Evolutionary conservation across 306 rosid genomes (phyloP).

Genomic region (Fragaria vesca): DNA sequence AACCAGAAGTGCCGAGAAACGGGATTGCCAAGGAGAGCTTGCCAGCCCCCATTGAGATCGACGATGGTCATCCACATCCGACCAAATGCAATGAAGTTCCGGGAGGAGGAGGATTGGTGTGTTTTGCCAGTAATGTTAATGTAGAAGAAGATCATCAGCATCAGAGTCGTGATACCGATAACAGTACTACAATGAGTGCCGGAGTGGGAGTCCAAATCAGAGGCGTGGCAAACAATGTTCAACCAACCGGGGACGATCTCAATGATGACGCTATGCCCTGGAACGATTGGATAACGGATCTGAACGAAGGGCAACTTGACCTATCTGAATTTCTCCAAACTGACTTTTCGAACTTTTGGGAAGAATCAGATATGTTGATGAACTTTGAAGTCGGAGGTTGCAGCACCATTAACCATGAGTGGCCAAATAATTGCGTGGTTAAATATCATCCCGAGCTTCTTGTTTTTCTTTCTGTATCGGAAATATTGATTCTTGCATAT

Average conservation of each 20-base stretch:
- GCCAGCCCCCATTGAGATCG: background rate
- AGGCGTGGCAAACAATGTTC: background rate
- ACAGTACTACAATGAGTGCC: background rate
- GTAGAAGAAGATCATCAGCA: background rate
- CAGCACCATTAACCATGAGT: background rate
- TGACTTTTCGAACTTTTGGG: slow-evolving; percentile 7
- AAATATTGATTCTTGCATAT: too few relatives aligned
- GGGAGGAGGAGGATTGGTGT: too few relatives aligned
- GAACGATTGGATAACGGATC: slow-evolving; percentile 10
- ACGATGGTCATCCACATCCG: too few relatives aligned
- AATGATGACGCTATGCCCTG: background rate
- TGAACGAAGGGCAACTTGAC: background rate
- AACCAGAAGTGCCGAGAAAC: background rate
- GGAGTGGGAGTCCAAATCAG: background rate
- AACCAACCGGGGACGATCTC: slow-evolving; percentile 6
- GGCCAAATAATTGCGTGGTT: too few relatives aligned
- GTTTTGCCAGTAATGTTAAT: background rate
- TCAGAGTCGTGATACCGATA: too few relatives aligned
- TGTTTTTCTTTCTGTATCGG: too few relatives aligned
- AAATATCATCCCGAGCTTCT: too few relatives aligned
- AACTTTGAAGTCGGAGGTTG: background rate
- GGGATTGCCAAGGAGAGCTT: background rate
- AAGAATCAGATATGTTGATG: background rate
- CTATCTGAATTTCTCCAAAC: slow-evolving; percentile 19
- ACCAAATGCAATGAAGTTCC: too few relatives aligned